Conservation (phyloP, 371 early-diverging fungal genomes). For the Lichtheimia hyalospora region DNA sequence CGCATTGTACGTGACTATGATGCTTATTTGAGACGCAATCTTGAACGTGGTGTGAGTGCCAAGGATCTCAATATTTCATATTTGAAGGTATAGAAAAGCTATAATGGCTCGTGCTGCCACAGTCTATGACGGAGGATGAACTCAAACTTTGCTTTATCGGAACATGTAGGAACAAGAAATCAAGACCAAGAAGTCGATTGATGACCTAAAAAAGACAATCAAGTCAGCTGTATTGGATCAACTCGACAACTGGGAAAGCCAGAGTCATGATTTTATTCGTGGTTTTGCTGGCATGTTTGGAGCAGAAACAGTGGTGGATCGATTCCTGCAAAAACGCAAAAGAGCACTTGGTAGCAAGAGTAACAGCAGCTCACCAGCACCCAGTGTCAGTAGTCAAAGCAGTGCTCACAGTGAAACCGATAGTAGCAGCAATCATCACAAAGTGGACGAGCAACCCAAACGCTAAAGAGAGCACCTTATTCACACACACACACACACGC, state of each 20-base stretch:
- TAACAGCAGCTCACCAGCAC: conserved; percentile 3
- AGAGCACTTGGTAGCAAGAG: conserved; percentile 12
- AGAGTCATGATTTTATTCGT: conserved; percentile 69
- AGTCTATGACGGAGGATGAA: background rate
- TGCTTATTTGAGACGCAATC: conserved; percentile 87
- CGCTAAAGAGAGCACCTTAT: background rate
- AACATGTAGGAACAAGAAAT: conserved; percentile 68
- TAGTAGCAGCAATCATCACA: background rate
- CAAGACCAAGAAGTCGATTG: conserved; percentile 71
- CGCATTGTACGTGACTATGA: conserved; percentile 96
- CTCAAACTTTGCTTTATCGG: background rate
- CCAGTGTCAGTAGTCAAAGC: background rate
- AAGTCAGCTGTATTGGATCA: conserved; percentile 50
- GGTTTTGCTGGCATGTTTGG: conserved; percentile 76
- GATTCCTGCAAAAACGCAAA: conserved; percentile 18
- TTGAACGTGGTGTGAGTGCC: conserved; percentile 88
- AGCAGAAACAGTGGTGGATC: conserved; percentile 56
- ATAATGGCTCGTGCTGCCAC: background rate
- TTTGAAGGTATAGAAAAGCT: conserved; percentile 61
- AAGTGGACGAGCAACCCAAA: conserved; percentile 1
- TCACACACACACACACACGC: too few relatives aligned
- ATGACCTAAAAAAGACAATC: conserved; percentile 65
- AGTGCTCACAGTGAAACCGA: background rate
- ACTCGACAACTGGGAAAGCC: conserved; percentile 69
- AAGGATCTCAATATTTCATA: conserved; percentile 92